A percentile compares a stretch with the other conserved stretches of the same genome.
These are phyloP conservation scores for Coniosporium apollinis DNA, from an alignment of 495 filamentous ascomycete species.

Conservation along the genomic window DNA sequence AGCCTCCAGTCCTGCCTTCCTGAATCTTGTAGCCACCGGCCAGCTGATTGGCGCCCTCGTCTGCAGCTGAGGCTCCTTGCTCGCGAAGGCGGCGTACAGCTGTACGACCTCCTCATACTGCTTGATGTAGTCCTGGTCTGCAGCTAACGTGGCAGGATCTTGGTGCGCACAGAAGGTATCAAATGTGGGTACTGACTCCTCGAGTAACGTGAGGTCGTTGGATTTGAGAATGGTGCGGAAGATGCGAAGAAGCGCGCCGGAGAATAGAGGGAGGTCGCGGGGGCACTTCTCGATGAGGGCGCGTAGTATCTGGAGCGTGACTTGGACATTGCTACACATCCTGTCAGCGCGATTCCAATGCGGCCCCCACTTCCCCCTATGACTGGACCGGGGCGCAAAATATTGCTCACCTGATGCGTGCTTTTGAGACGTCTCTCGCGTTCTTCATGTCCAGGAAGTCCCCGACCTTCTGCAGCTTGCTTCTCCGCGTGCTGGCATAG, in stretches of 20 bases:
- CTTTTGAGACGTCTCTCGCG: slow-evolving; percentile 67
- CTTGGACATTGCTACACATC: slow-evolving; percentile 62
- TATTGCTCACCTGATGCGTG: slow-evolving; percentile 46
- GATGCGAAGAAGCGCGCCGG: slow-evolving; percentile 60
- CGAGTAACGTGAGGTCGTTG: slow-evolving; percentile 72
- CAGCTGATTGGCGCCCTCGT: slow-evolving; percentile 40
- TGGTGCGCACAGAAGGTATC: slow-evolving; percentile 68
- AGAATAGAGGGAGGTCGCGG: slow-evolving; percentile 76
- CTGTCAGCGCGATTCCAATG: background rate
- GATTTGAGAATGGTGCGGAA: slow-evolving; percentile 62
- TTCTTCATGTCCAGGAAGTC: slow-evolving; percentile 82
- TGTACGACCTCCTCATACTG: slow-evolving; percentile 66
- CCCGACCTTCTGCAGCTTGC: slow-evolving; percentile 87
- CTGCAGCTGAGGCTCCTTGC: slow-evolving; percentile 29
- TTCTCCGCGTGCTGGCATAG: slow-evolving; percentile 81
- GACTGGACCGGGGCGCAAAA: too few relatives aligned
- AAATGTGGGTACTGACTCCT: slow-evolving; percentile 71
- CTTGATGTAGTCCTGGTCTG: slow-evolving; percentile 64
- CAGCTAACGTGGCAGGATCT: slow-evolving; percentile 57
- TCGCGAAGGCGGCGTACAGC: slow-evolving; percentile 63
- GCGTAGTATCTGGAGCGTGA: slow-evolving; percentile 74
- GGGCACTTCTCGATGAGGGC: slow-evolving; percentile 84
- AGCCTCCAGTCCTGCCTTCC: slow-evolving; percentile 60
- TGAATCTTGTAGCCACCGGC: slow-evolving; percentile 67
- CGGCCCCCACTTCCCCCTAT: too few relatives aligned